Percentiles rank a stretch among this genome's conserved stretches.
These are phyloP conservation scores for Mortierella sp. DNA, from an alignment of 371 early-diverging fungal genomes.

Conservation along the genomic window DNA sequence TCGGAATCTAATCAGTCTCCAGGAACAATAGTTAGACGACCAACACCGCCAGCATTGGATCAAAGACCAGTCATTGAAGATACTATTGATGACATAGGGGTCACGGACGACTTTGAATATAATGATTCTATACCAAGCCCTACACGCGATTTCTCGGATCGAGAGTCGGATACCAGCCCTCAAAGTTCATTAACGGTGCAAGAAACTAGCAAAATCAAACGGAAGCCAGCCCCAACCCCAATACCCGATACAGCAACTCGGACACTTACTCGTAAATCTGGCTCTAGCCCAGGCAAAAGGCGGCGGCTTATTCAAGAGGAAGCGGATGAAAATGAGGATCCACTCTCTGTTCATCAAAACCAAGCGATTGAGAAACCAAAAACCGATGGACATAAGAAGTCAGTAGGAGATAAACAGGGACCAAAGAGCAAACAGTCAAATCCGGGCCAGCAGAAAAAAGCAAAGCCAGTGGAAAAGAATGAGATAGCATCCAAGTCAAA, in stretches of 20 bases:
- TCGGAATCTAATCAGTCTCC: conserved; percentile 9
- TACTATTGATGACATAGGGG: conserved; percentile 13
- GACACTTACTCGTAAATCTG: conserved; percentile 1
- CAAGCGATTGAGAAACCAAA: not conserved
- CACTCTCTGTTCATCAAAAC: conserved; percentile 6
- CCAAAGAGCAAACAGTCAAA: not conserved
- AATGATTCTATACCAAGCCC: conserved; percentile 12
- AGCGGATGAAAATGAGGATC: conserved; percentile 44
- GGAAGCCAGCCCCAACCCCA: conserved; percentile 1
- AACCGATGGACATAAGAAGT: not conserved
- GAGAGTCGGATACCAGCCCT: not conserved
- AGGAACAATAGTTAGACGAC: not conserved
- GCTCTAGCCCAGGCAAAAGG: conserved; percentile 9
- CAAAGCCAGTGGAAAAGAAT: not conserved
- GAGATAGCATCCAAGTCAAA: not conserved
- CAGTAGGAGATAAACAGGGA: not conserved
- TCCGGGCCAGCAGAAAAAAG: not conserved
- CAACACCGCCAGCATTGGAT: not conserved
- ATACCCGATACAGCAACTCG: not conserved
- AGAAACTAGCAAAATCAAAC: conserved; percentile 1
- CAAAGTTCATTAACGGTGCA: not conserved
- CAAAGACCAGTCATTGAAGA: conserved; percentile 13
- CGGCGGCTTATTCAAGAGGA: conserved; percentile 51
- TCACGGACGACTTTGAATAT: conserved; percentile 2
- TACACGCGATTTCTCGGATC: not conserved